Base-by-base conservation (phyloP, 306 rosid species). In the Alnus rubra region DNA sequence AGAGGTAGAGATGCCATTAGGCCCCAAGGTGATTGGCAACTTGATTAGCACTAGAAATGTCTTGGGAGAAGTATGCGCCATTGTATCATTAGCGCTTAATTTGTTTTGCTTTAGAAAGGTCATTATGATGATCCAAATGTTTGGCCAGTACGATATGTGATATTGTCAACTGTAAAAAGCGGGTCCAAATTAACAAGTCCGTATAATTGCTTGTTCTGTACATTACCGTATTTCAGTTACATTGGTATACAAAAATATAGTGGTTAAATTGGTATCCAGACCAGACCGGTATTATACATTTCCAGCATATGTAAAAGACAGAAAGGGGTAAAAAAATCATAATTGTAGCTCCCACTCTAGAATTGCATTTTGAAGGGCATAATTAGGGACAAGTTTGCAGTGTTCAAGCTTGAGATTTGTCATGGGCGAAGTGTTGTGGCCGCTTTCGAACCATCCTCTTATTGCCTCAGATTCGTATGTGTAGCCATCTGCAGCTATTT, bases 391-490 rank as follows among this genome's bases (percentile, higher is more conserved):
- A 73, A 95, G 86, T 78, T 89, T 76, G 74, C 87, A 88, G 96
- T 92, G 94, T 37, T 88, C 92, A 77, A 95, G 97, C 88, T 88
- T 71, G 47, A 95, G 98, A 87, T 95, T 95, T 76, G 98, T 95
- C 98, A 95, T 95, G 23, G 98, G 98, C 30, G 98, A 95, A 47
- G 98, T 95, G 85, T 84, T 31, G 80, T 91, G 98, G 78, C 95
- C 98, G 80, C 89, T 91, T n/a, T 91, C 52, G 68, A 95, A 86
- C 98, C 98, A 95, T 76, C 89, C 98, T 73, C 82, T 76, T 80
- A 95, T 95, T 74, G 98, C 98, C 69, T 95, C 98, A 45, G 78
- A 92, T 84, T 95, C 98, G 31, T 95, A 95, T 44, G 98, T 95
- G 83, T 87, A 95, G 45, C 98, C 98, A 88, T 95, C 98, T 48